Evolutionary conservation across 2,329 filamentous ascomycete genomes (phyloP), one percentile per base, ranked within the genome.

Genomic region (Colletotrichum chrysophilum): DNA sequence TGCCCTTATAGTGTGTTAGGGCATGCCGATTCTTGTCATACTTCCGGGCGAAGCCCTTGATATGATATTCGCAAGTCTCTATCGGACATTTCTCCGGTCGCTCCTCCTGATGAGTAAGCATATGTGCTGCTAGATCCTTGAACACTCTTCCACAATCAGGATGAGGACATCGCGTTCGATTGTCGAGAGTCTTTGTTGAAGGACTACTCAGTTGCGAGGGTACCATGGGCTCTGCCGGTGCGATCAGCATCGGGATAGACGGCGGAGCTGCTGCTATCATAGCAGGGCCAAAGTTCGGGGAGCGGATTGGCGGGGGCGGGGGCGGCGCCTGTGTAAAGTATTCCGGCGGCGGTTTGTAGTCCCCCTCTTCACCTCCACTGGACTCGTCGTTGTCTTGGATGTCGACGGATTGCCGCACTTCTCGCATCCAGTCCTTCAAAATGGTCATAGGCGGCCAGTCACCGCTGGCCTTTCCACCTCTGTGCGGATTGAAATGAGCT

Each of bases 11-110:
- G 83, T 98, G 97, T 4, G 96, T 98, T 78, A 98, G 86, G 2
- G 96, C 98, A 83, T 99, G 97, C 14, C 97, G 89, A 84, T 98
- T 98, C 89, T 98, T 98, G 87, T 98, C 97, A 83, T 98, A 99
- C 85, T 98, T 98, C 76, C 96, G 91, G 4, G 96, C 96, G 81
- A 98, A 98, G 0, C 96, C 96, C 84, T 98, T 98, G 79, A 91
- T 90, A 85, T 98, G 94, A 83, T 98, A 98, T 81, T 98, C 96
- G 87, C 96, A 98, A 4, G 93, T 96, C 71, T 94, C 90, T 75
- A 98, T 98, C 0, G 96, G 96, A 83, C 97, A 99, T 84, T 98
- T 98, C 82, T 98, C 96, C 0, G 97, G 97, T 34, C 97, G 91
- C 85, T 98, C 96, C 76, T 94, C 94, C 86, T 97, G 95, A 83